Conservation (phyloP, 2,329 filamentous ascomycete species). For the Venturiaceae sp. region DNA sequence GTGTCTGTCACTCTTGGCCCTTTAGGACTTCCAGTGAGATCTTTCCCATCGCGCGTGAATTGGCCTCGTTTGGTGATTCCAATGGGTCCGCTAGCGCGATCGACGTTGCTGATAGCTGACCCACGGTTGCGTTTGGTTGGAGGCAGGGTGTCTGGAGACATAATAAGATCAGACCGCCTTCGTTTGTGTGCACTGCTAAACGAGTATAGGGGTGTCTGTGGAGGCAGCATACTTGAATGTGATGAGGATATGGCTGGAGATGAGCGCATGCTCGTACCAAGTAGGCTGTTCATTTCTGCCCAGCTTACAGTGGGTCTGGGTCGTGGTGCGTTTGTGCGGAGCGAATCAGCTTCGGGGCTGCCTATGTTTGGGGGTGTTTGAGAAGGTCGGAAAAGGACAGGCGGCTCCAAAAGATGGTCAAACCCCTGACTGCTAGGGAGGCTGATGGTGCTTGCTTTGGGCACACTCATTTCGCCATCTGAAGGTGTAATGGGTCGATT, state of each 20-base stretch:
- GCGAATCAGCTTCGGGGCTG: neutral
- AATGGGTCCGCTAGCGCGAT: slow-evolving; percentile 14
- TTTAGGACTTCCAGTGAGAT: neutral
- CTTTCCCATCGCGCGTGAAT: neutral
- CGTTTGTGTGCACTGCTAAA: neutral
- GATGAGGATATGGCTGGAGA: neutral
- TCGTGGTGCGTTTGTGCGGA: neutral
- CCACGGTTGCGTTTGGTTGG: slow-evolving; percentile 1
- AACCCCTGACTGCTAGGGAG: too few relatives aligned
- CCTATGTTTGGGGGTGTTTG: neutral
- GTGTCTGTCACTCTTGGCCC: neutral
- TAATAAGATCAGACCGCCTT: slow-evolving; percentile 1
- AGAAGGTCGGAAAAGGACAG: neutral
- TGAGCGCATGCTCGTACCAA: neutral
- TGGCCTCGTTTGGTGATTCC: neutral
- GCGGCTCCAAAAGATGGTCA: too few relatives aligned
- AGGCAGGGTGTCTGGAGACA: neutral
- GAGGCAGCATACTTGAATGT: slow-evolving; percentile 3
- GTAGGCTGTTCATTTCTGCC: neutral
- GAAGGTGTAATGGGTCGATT: too few relatives aligned
- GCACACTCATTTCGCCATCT: too few relatives aligned
- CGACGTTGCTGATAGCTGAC: neutral
- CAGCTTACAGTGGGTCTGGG: neutral
- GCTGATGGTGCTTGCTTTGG: too few relatives aligned
- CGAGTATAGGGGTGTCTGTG: neutral